Base-by-base conservation (phyloP, 176 grass and related monocot genomes). In the Bothriochloa decipiens region DNA sequence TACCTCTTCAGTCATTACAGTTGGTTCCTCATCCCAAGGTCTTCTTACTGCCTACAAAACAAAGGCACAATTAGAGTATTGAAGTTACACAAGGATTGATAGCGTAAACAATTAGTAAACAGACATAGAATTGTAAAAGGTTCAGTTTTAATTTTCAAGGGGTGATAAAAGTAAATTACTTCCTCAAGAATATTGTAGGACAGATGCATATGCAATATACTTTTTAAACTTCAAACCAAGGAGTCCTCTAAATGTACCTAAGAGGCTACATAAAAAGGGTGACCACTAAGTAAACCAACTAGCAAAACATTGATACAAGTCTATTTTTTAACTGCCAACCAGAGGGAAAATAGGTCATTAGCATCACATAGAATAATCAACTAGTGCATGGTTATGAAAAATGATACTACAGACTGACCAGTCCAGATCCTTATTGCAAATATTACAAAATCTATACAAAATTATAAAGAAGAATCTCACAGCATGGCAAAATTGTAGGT, bases 21-120 rank as follows among this genome's bases (percentile, higher is more conserved):
- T 88, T 32, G 96, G 91, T 63, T 98, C 96, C 73, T 98, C 96
- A 47, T 94, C 96, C 96, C 96, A 98, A 63, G 96, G 91, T 82
- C 93, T 98, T 85, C 87, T 95, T 61, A 92, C 78, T 85, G 91
- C 96, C 96, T 98, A 90, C 23, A 92, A 52, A 83, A 43, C 23
- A 84, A 27, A 80, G 11, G n/a, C 14, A 72, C 45, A 36, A 22
- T 40, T 75, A 35, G 12, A 39, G 22, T 29, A 84, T 75, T 75
- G 45, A 81, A 57, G 67, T 62, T 62, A 27, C 22, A 57, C 36
- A 74, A 62, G 13, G 20, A 61, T 36, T 7, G 15, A 42, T 65
- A 41, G 16, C 12, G 14, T 33, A 29, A 63, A 6, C 26, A 46
- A 40, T 61, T 50, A 72, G 18, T 47, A 65, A 78, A 71, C 17